Evolutionary conservation across 78 protist species (phyloP).

Genomic region (Dictyostelium intermedium): DNA sequence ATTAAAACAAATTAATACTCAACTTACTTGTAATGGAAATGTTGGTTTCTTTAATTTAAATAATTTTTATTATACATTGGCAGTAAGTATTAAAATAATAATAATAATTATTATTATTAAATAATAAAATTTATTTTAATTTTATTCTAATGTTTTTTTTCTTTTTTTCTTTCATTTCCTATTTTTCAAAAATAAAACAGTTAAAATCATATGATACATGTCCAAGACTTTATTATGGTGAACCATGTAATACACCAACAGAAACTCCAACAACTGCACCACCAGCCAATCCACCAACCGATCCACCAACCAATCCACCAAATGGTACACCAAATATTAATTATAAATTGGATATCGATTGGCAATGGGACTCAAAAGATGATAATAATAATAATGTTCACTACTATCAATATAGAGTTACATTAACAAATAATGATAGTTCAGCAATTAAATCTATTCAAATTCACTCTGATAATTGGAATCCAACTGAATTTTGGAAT

Average conservation of each 20-base stretch:
- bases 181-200: too few relatives aligned
- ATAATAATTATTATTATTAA: too few relatives aligned
- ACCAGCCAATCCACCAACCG: background rate
- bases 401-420: background rate
- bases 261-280: background rate
- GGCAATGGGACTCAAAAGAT: background rate
- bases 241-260: background rate
- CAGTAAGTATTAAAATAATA: too few relatives aligned
- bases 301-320: background rate
- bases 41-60: background rate
- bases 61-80: too few relatives aligned
- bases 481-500: slow-evolving; percentile 17
- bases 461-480: background rate
- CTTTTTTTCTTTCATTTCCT: too few relatives aligned
- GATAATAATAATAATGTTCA: background rate
- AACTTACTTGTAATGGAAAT: background rate
- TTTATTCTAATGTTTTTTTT: too few relatives aligned
- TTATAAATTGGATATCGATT: background rate
- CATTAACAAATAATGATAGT: background rate
- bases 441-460: background rate
- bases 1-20: background rate
- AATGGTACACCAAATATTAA: background rate
- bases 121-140: too few relatives aligned
- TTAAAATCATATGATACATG: background rate
- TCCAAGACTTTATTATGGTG: background rate